Percentiles rank a stretch among this genome's conserved stretches.
Evolutionary conservation across 148 eudicot genomes (phyloP).

Genomic region (Mesembryanthemum crystallinum): DNA sequence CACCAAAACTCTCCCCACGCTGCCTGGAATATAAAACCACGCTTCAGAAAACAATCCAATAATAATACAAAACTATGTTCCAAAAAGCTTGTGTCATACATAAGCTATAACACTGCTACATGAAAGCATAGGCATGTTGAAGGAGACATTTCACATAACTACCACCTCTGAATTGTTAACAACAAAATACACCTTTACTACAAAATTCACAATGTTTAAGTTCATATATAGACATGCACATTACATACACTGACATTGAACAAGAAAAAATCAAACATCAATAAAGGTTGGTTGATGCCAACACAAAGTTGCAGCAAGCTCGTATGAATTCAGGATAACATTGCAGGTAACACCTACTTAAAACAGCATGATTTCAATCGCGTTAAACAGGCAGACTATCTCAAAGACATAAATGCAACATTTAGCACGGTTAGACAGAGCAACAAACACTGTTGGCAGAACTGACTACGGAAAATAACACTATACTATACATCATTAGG

Average conservation of each 20-base stretch:
- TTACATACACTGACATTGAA: neutral
- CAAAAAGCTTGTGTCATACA: neutral
- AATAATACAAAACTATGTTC: neutral
- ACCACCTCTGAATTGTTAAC: neutral
- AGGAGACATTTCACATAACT: neutral
- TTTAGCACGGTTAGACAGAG: neutral
- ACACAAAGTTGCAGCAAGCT: neutral
- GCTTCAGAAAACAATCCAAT: neutral
- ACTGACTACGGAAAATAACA: neutral
- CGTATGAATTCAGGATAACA: neutral
- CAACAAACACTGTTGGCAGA: neutral
- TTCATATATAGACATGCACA: neutral
- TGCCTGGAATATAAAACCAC: constrained; percentile 48
- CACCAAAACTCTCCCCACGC: constrained; percentile 41
- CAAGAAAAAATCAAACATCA: neutral
- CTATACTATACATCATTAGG: neutral
- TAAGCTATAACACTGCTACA: neutral
- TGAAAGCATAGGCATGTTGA: neutral
- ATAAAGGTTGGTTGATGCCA: neutral
- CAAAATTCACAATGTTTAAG: no score
- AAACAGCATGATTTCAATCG: neutral
- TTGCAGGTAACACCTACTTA: neutral
- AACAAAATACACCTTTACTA: neutral
- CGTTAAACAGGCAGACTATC: neutral
- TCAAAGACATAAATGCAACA: neutral